Base-by-base conservation (phyloP, 169 alveolate genomes). In the Cryptosporidium viatorum region DNA sequence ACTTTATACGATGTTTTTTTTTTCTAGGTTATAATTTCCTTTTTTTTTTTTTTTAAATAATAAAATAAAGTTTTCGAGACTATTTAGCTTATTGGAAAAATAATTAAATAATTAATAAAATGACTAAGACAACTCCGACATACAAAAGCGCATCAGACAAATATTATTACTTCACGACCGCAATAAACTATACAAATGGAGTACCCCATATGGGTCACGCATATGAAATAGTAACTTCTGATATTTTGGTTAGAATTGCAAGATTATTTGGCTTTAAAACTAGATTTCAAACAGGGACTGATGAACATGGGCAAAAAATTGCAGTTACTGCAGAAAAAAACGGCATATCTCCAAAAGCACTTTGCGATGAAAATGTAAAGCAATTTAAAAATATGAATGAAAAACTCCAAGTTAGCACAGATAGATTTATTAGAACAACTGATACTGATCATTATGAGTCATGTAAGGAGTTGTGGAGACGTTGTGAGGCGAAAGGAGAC, bases 161-260 rank as follows among this genome's bases (percentile, higher is more conserved):
- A 37, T 23, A 33, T 41, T 95, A 59, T 71, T 96, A 97, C 91
- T 65, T 95, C 23, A 96, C 99, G 0, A 96, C 98, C 8, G 99
- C 99, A n/a, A 96, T 97, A 75, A 95, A 95, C 75, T 97, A 97
- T 86, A 94, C 97, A 10, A 97, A 97, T 86, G 99, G 98, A 9
- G 95, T 92, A 31, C 98, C 99, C 2, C 99, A 97, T 86, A 95
- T 97, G 70, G 99, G 99, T 1, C 99, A 97, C 91, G 98, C 95
- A 33, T 94, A 94, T 84, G 96, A 94, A 91, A 91, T 84, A 21
- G 86, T 92, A 39, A 68, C 92, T 5, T 86, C 96, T 26, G 97
- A 95, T 62, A 92, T 92, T 7, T 35, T 93, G 3, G 91, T 93
- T 14, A 92, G 98, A 74, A 95, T 85, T 65, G 94, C 95, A 68